Base-by-base conservation (phyloP, 2,329 filamentous ascomycete genomes). In the Stagonosporopsis chrysanthemi region DNA sequence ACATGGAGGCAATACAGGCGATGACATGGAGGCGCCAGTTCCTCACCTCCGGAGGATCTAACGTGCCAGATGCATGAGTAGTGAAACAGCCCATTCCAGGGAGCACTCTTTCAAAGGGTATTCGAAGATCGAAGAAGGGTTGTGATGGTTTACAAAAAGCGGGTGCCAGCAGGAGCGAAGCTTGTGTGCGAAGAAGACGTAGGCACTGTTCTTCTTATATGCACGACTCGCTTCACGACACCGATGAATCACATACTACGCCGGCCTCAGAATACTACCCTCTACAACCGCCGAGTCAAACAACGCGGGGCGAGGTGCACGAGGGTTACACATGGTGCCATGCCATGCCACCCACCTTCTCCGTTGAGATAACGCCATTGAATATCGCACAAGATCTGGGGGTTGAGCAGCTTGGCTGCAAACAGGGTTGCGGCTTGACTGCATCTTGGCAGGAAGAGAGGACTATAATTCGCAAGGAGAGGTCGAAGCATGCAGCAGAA, bases 11-110 rank as follows among this genome's bases (percentile, higher is more conserved):
- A 35, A 74, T 72, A 36, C 72, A 57, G 29, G 70, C 70, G 41
- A 74, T 73, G 38, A 72, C 58, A 63, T 74, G 72, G 48, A 73
- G 72, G 40, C 71, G 65, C 72, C 72, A 74, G 45, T 74, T 75
- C 52, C 72, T 70, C 58, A 75, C 72, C 62, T 74, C 68, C 42
- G 70, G 72, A 41, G 72, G 72, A 60, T 75, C 72, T 60, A 70
- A 59, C 56, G 69, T 75, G 44, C 71, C 71, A 19, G 65, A 62
- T 48, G 71, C 71, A 57, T 74, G 70, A 54, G 66, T 72, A 52
- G 56, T 71, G 28, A 69, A 67, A 59, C 67, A 68, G 52, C 67
- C 65, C 67, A 69, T 69, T 53, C 46, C 48, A 56, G 56, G 56
- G 56, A 58, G 50, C 15, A 42, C 35, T 53, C 48, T 19, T 58